A percentile compares a stretch with the other conserved stretches of the same genome.
These are phyloP conservation scores for Pichia sp. DNA, from an alignment of 1,139 yeast species.

Conservation along the genomic window DNA sequence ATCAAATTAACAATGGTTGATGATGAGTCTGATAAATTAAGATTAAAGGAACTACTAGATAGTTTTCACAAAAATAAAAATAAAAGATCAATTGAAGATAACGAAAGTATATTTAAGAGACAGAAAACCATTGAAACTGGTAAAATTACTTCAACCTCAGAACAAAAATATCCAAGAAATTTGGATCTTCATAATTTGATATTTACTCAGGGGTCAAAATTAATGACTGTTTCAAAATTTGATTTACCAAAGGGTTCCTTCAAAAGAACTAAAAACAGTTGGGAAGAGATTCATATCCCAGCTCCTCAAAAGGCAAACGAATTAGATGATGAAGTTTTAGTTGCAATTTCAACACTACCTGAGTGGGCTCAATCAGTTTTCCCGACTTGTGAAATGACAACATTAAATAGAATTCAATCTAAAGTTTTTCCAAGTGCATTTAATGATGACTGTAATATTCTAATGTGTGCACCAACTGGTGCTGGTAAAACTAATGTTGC, in stretches of 20 bases:
- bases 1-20: slow-evolving; percentile 19
- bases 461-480: slow-evolving; percentile 97
- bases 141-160: slow-evolving; percentile 5
- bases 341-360: slow-evolving; percentile 62
- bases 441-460: slow-evolving; percentile 58
- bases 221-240: slow-evolving; percentile 61
- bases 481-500: slow-evolving; percentile 98
- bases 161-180: slow-evolving; percentile 38
- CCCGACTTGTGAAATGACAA: slow-evolving; percentile 56
- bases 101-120: not conserved
- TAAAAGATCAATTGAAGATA: slow-evolving; percentile 14
- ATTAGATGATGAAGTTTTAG: slow-evolving; percentile 43
- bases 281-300: slow-evolving; percentile 87
- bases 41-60: slow-evolving; percentile 6
- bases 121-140: not conserved
- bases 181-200: slow-evolving; percentile 59
- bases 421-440: slow-evolving; percentile 76
- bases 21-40: slow-evolving; percentile 15
- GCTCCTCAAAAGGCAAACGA: slow-evolving; percentile 46
- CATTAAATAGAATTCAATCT: slow-evolving; percentile 79
- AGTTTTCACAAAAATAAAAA: not conserved
- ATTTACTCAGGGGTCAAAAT: slow-evolving; percentile 68
- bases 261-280: slow-evolving; percentile 63
- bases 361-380: slow-evolving; percentile 78
- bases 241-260: slow-evolving; percentile 78